A percentile compares a stretch with the other conserved stretches of the same genome.
phyloP scores from a whole-genome alignment of 2,329 filamentous ascomycete genomes.

The Thermoascus crustaceus region DNA sequence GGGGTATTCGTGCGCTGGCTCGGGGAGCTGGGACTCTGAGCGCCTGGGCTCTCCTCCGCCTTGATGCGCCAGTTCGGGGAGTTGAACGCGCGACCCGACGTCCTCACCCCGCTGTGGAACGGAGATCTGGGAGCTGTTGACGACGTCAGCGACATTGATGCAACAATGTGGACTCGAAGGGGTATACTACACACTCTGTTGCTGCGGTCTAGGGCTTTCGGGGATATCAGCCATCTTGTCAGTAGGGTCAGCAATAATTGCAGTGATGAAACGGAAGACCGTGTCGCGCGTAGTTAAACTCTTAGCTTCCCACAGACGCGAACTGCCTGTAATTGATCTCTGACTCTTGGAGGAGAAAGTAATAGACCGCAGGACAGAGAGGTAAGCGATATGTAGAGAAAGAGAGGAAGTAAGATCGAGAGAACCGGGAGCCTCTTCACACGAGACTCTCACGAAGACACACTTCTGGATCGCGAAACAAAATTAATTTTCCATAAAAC shows the following conservation, averaged over 20 bases:
- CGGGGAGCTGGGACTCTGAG: conserved; percentile 19
- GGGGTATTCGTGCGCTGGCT: conserved; percentile 21
- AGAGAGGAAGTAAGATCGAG: no score
- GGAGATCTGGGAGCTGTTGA: conserved; percentile 24
- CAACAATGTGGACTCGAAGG: conserved; percentile 6
- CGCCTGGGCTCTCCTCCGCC: conserved; percentile 26
- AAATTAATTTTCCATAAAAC: conserved; percentile 2
- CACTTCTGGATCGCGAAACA: no score
- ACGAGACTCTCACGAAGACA: no score
- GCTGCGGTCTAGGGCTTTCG: conserved; percentile 20
- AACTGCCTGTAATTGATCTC: no score
- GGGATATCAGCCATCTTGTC: conserved; percentile 20
- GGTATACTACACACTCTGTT: conserved; percentile 25
- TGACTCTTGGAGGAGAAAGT: no score
- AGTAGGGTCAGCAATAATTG: no score
- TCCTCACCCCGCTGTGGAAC: conserved; percentile 25
- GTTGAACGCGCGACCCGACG: conserved; percentile 31
- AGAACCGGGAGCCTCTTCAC: no score
- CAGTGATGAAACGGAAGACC: no score
- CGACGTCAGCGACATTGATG: conserved; percentile 12
- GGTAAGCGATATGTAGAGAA: no score
- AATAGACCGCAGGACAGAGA: no score
- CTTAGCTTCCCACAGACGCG: no score
- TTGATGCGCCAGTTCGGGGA: conserved; percentile 37
- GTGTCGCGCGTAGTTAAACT: no score